These are phyloP conservation scores for Juglanconis oblonga DNA, from an alignment of 2,329 filamentous ascomycete genomes.

Conservation along the genomic window DNA sequence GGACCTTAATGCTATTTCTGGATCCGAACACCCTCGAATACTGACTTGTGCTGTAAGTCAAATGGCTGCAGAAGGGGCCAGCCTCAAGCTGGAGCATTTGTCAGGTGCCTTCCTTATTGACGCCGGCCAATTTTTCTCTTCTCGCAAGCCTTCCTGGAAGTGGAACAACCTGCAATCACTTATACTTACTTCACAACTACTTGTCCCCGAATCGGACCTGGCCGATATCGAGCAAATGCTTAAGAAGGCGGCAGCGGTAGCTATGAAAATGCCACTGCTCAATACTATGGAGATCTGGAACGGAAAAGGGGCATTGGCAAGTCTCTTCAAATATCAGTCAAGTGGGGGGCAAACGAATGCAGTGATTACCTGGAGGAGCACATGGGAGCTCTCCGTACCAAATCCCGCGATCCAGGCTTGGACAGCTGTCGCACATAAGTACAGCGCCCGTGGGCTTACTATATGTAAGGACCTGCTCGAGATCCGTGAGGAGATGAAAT, in stretches of 20 bases:
- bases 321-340: slow-evolving; percentile 29
- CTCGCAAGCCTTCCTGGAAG: slow-evolving; percentile 22
- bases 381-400: slow-evolving; percentile 26
- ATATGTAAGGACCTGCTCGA: slow-evolving; percentile 24
- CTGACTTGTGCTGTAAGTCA: slow-evolving; percentile 21
- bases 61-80: slow-evolving; percentile 23
- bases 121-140: slow-evolving; percentile 28
- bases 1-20: too few relatives aligned
- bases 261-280: slow-evolving; percentile 29
- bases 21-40: slow-evolving; percentile 14
- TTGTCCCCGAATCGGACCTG: slow-evolving; percentile 21
- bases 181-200: slow-evolving; percentile 28
- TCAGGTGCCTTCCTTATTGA: slow-evolving; percentile 28
- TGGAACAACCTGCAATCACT: slow-evolving; percentile 31
- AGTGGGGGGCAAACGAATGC: slow-evolving; percentile 14
- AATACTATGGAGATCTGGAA: slow-evolving; percentile 34
- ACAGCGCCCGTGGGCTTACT: slow-evolving; percentile 20
- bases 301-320: slow-evolving; percentile 27
- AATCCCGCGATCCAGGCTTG: slow-evolving; percentile 24
- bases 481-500: slow-evolving; percentile 24
- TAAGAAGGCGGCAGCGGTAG: slow-evolving; percentile 23
- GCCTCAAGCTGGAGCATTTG: slow-evolving; percentile 27
- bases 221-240: slow-evolving; percentile 21
- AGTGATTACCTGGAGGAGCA: slow-evolving; percentile 26
- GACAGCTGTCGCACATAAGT: slow-evolving; percentile 25